Conservation (phyloP, 768 basidiomycete species). For the Tulasnella sp. region DNA sequence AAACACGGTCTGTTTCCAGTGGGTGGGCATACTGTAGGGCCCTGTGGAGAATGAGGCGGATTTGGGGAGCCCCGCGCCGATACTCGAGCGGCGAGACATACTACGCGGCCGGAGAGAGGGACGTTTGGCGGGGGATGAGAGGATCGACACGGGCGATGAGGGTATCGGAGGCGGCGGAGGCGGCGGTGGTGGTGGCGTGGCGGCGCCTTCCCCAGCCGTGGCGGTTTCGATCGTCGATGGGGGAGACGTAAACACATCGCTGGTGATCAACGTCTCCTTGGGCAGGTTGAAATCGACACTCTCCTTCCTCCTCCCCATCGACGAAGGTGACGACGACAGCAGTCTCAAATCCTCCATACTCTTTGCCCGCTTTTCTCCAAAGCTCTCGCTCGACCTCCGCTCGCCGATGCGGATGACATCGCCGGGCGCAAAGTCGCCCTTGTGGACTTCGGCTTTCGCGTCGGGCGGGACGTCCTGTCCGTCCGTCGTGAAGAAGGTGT, state of each 20-base stretch:
- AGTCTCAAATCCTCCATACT: too few relatives aligned
- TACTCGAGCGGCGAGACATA: slow-evolving; percentile 23
- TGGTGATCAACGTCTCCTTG: neutral
- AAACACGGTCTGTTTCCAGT: slow-evolving; percentile 96
- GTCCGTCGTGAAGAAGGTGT: slow-evolving; percentile 72
- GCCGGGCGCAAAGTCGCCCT: slow-evolving; percentile 22
- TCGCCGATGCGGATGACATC: slow-evolving; percentile 15
- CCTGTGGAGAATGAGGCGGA: slow-evolving; percentile 62
- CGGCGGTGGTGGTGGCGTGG: slow-evolving; percentile 7
- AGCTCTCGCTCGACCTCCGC: slow-evolving; percentile 6
- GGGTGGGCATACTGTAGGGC: slow-evolving; percentile 73
- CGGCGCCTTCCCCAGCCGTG: too few relatives aligned
- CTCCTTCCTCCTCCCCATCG: slow-evolving; percentile 16
- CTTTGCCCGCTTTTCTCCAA: slow-evolving; percentile 6
- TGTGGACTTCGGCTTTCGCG: slow-evolving; percentile 33
- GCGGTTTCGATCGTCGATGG: neutral
- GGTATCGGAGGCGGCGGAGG: neutral
- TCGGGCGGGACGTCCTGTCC: slow-evolving; percentile 42
- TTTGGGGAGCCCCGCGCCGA: slow-evolving; percentile 36
- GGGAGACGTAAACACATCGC: neutral
- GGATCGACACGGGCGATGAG: neutral
- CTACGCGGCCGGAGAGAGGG: slow-evolving; percentile 1
- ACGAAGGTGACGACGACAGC: too few relatives aligned
- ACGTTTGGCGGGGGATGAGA: neutral
- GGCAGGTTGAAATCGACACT: slow-evolving; percentile 15